Evolutionary conservation across 1,284 basidiomycete genomes (phyloP).

Genomic region (Thecaphora frezii): DNA sequence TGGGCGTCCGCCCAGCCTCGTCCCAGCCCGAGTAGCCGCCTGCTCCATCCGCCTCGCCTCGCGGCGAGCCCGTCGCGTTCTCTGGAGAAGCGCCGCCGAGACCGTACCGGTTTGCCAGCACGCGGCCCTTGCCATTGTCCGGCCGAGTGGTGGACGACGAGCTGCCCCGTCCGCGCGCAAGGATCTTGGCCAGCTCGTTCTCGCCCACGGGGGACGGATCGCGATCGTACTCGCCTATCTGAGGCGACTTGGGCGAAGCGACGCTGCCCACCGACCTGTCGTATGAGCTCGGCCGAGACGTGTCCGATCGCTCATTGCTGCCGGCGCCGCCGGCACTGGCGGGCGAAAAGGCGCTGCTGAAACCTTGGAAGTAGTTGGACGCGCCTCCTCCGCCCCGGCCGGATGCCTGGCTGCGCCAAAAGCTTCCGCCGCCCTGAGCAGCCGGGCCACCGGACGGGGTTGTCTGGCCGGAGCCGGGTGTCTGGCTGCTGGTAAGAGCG

Average conservation of each 20-base stretch:
- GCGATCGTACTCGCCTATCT: slow-evolving; percentile 36
- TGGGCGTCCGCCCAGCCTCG: slow-evolving; percentile 35
- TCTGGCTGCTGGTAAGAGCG: slow-evolving; percentile 12
- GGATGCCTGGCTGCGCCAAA: background rate
- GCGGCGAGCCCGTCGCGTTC: slow-evolving; percentile 8
- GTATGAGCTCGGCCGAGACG: too few species aligned
- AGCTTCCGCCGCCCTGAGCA: background rate
- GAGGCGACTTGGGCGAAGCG: slow-evolving; percentile 26
- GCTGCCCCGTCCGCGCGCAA: slow-evolving; percentile 26
- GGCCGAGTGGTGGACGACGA: slow-evolving; percentile 1
- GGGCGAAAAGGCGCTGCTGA: slow-evolving; percentile 5
- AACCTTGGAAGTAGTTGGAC: slow-evolving; percentile 12
- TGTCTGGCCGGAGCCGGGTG: background rate
- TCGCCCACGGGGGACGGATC: slow-evolving; percentile 44
- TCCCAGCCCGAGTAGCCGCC: slow-evolving; percentile 34
- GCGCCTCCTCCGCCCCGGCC: slow-evolving; percentile 1
- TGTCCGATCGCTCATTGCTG: background rate
- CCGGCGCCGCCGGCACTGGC: too few species aligned
- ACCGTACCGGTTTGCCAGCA: slow-evolving; percentile 25
- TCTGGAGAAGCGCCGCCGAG: slow-evolving; percentile 12
- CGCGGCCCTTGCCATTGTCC: slow-evolving; percentile 13
- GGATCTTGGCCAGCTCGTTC: slow-evolving; percentile 50
- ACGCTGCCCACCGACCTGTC: background rate
- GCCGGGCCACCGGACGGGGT: too few species aligned
- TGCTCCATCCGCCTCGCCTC: slow-evolving; percentile 39